A percentile compares a stretch with the other conserved stretches of the same genome.
Conservation (phyloP, 2,329 filamentous ascomycete species). For the Colletotrichum musicola region DNA sequence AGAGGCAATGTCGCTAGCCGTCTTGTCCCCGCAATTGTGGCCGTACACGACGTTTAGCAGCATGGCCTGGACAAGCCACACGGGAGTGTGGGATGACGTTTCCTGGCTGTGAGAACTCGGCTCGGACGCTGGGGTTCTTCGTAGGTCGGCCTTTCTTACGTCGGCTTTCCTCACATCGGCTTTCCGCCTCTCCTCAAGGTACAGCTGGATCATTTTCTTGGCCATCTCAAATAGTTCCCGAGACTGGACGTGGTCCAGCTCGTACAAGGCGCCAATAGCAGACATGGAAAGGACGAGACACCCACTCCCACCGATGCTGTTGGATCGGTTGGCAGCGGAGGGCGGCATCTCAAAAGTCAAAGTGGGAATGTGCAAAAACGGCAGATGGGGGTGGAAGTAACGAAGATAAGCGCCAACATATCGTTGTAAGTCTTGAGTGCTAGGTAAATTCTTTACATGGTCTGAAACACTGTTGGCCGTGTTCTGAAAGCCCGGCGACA, state of each 20-base stretch:
- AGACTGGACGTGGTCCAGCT: slow-evolving; percentile 83
- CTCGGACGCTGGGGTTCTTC: slow-evolving; percentile 62
- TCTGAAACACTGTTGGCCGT: slow-evolving; percentile 63
- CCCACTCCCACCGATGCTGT: slow-evolving; percentile 80
- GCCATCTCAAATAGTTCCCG: slow-evolving; percentile 91
- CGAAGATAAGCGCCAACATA: slow-evolving; percentile 91
- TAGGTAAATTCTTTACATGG: slow-evolving; percentile 75
- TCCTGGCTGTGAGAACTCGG: slow-evolving; percentile 65
- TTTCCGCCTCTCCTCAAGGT: slow-evolving; percentile 90
- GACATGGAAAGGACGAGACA: slow-evolving; percentile 91
- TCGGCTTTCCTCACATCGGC: slow-evolving; percentile 80
- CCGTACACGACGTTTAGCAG: slow-evolving; percentile 95
- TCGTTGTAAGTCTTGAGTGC: slow-evolving; percentile 86
- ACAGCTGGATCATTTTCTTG: slow-evolving; percentile 94
- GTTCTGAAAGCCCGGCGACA: slow-evolving; percentile 64
- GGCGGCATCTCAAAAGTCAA: slow-evolving; percentile 88
- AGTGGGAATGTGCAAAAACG: slow-evolving; percentile 93
- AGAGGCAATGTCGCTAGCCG: slow-evolving; percentile 89
- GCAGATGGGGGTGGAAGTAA: slow-evolving; percentile 93
- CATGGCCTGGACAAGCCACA: slow-evolving; percentile 98
- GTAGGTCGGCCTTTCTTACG: slow-evolving; percentile 69
- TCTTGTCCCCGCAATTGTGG: slow-evolving; percentile 93
- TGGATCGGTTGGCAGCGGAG: slow-evolving; percentile 68
- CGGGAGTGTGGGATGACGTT: slow-evolving; percentile 78
- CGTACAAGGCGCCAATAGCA: slow-evolving; percentile 80